These are phyloP conservation scores for Pouteria campechiana DNA, from an alignment of 179 eudicot genomes.

Conservation along the genomic window DNA sequence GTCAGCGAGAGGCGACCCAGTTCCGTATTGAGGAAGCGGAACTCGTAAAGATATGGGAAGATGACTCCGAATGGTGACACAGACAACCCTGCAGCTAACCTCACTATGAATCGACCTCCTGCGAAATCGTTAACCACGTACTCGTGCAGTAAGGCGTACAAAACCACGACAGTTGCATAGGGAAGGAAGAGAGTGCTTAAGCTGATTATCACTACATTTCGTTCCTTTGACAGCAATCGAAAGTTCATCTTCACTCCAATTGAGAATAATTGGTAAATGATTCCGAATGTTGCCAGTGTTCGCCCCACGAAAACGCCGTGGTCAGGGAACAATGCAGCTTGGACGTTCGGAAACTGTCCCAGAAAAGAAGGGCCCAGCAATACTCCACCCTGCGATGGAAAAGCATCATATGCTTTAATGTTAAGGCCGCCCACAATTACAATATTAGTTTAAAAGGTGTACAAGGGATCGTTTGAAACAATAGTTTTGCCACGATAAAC, in stretches of 20 bases:
- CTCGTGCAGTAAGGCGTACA: no score
- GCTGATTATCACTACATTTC: no score
- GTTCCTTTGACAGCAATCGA: no score
- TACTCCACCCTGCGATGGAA: constrained; percentile 30
- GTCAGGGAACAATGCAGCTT: constrained; percentile 17
- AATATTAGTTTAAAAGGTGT: no score
- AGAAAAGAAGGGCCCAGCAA: constrained; percentile 51
- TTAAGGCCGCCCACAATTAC: neutral
- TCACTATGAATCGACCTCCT: no score
- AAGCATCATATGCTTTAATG: neutral
- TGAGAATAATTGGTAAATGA: constrained; percentile 27
- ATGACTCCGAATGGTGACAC: no score
- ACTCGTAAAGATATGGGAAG: no score
- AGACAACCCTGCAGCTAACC: no score
- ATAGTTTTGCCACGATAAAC: no score
- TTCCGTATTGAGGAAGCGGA: constrained; percentile 47
- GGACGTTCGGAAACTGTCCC: constrained; percentile 11
- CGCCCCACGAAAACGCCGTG: constrained; percentile 17
- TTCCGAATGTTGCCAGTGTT: constrained; percentile 25
- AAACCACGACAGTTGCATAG: no score
- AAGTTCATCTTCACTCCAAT: constrained; percentile 26
- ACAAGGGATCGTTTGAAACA: neutral
- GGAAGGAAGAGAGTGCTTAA: no score
- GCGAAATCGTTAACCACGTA: no score
- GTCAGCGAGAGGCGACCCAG: constrained; percentile 46